Evolutionary conservation across 139 green algal genomes (phyloP), one percentile per base, ranked within the genome.

Genomic region (Chlorella sorokiniana): DNA sequence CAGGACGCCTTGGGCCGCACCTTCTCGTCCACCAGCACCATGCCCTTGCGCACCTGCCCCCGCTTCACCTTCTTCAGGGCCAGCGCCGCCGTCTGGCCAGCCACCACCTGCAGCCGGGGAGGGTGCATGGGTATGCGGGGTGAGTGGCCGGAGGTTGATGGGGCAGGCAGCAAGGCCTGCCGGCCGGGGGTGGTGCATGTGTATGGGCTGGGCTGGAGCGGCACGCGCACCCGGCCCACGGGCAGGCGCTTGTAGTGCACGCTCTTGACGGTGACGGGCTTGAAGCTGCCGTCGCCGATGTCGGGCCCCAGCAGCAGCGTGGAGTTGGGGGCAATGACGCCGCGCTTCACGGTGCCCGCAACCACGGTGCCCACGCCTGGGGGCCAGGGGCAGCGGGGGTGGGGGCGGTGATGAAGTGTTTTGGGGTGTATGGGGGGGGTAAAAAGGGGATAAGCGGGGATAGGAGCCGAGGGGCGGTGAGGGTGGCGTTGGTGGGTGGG

Each of bases 11-110:
- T 78, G 33, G 94, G 94, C 62, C 92, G 82, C 33, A 93, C 31
- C 23, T 69, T 52, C 77, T 88, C 83, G 61, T 93, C 91, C 76
- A 96, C 91, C 81, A 98, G 85, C 75, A 96, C 93, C 95, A 98
- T 98, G 78, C 95, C 95, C 85, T 97, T 98, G 59, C 94, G 86
- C 41, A 98, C 91, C 48, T 62, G 31, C 23, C 38, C 2, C 18
- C 93, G 81, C 87, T 96, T 96, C 42, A 96, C 89, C 75, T 94
- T 95, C 90, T 98, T 98, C 56, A 98, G 86, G 11, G 94, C 94
- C 76, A 98, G 85, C 14, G 94, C 91, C 9, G 93, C 95, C 1
- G 94, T 97, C 88, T 98, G 94, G 16, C 95, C 95, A 22, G 94
- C 94, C 67, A 97, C 93, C 77, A 95, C 93, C 89, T 92, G 86